phyloP scores from a whole-genome alignment of 1,284 basidiomycete genomes.

The Ustilago crameri region DNA sequence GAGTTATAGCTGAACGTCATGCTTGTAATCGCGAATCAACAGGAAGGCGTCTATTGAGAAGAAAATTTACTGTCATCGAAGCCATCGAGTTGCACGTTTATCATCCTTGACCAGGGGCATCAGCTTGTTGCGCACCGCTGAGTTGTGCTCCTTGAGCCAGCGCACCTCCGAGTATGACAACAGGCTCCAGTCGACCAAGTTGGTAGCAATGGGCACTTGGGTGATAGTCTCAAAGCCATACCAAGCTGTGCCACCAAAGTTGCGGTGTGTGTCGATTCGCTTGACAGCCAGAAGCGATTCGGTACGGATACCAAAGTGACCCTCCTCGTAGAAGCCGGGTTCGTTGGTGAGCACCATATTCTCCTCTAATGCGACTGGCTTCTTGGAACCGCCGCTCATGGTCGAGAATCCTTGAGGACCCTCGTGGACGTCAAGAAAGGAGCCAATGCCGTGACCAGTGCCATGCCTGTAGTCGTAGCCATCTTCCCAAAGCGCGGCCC shows the following conservation, averaged over 20 bases:
- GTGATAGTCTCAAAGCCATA: constrained; percentile 69
- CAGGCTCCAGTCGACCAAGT: constrained; percentile 62
- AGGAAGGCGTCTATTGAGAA: too few species aligned
- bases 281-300: constrained; percentile 59
- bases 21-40: too few species aligned
- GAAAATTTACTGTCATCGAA: constrained; percentile 46
- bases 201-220: constrained; percentile 62
- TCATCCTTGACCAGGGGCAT: constrained; percentile 62
- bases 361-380: constrained; percentile 45
- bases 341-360: constrained; percentile 63
- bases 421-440: constrained; percentile 63
- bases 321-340: constrained; percentile 65
- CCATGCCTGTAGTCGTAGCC: constrained; percentile 61
- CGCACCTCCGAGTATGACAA: constrained; percentile 56
- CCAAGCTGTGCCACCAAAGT: constrained; percentile 61
- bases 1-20: too few species aligned
- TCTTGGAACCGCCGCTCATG: constrained; percentile 51
- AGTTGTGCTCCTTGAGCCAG: constrained; percentile 69
- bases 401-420: constrained; percentile 60
- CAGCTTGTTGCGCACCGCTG: constrained; percentile 48
- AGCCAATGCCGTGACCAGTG: constrained; percentile 63
- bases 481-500: constrained; percentile 60
- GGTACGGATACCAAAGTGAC: constrained; percentile 62
- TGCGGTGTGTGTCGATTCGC: constrained; percentile 48
- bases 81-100: constrained; percentile 53